Conservation (phyloP, 192 early-diverging fungal genomes). For the Haplosporangium gracile region DNA sequence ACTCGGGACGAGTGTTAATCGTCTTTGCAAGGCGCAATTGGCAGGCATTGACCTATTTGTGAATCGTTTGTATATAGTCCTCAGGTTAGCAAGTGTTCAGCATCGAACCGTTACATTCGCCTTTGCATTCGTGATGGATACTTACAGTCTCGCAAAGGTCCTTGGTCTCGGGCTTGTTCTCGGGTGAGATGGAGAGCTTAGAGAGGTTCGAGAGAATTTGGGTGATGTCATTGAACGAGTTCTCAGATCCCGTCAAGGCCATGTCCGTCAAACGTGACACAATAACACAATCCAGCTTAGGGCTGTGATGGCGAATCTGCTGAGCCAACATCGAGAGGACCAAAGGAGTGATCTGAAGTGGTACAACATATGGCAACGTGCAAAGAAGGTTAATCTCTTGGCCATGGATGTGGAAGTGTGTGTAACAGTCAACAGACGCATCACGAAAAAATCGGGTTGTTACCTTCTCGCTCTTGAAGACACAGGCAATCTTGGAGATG, state of each 20-base stretch:
- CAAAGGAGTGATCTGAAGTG: constrained; percentile 66
- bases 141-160: constrained; percentile 65
- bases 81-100: not conserved
- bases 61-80: not conserved
- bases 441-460: not conserved
- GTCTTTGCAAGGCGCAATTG: constrained; percentile 64
- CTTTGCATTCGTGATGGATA: not conserved
- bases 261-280: constrained; percentile 71
- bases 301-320: constrained; percentile 67
- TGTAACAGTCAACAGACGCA: not conserved
- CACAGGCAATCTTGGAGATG: constrained; percentile 66
- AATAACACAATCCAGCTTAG: constrained; percentile 63
- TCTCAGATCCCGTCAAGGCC: constrained; percentile 67
- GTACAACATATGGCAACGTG: not conserved
- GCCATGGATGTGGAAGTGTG: not conserved
- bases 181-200: constrained; percentile 57
- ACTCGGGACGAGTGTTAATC: constrained; percentile 65
- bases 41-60: constrained; percentile 59
- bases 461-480: constrained; percentile 69
- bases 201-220: constrained; percentile 61
- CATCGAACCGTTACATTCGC: not conserved
- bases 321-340: constrained; percentile 75
- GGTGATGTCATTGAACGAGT: constrained; percentile 73
- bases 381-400: not conserved
- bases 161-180: constrained; percentile 59